phyloP scores from a whole-genome alignment of 441 rosid species.

The Dalechampia spathulata region DNA sequence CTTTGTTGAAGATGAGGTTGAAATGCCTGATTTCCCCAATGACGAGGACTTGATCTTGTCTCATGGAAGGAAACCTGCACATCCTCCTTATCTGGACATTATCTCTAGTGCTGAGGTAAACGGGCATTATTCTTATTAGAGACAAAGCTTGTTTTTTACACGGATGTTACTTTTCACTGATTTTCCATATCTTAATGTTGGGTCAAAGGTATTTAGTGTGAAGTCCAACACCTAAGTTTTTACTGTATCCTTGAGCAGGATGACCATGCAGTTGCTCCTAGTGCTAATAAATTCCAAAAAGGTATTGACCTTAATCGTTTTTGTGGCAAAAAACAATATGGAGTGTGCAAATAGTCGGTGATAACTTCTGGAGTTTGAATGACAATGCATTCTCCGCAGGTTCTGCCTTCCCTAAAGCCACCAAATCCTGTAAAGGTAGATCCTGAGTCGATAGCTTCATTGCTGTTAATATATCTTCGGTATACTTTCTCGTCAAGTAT shows the following conservation, averaged over 20 bases:
- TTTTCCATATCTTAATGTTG: not conserved
- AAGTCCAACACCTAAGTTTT: not conserved
- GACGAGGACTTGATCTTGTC: conserved; percentile 28
- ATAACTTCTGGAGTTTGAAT: conserved; percentile 36
- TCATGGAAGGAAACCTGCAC: conserved; percentile 15
- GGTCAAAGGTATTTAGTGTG: not conserved
- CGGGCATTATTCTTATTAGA: not conserved
- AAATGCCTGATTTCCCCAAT: conserved; percentile 53
- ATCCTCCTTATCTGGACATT: conserved; percentile 25
- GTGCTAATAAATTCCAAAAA: conserved; percentile 16
- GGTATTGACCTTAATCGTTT: conserved; percentile 11
- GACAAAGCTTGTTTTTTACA: not conserved
- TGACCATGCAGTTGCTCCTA: conserved; percentile 5
- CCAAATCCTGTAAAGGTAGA: conserved; percentile 43
- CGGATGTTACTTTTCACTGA: not conserved
- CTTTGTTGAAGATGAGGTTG: conserved; percentile 47
- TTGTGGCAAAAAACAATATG: conserved; percentile 27
- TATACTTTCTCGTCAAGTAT: too few relatives aligned
- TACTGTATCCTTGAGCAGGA: conserved; percentile 22
- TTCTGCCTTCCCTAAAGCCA: conserved; percentile 29
- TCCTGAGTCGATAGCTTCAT: conserved; percentile 6
- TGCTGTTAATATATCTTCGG: not conserved
- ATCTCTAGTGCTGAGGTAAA: conserved; percentile 52
- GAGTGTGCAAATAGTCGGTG: conserved; percentile 26
- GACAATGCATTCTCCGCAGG: conserved; percentile 31